Evolutionary conservation across 2,329 filamentous ascomycete species (phyloP), one percentile per base, ranked within the genome.

Genomic region (Rutstroemia sp.): DNA sequence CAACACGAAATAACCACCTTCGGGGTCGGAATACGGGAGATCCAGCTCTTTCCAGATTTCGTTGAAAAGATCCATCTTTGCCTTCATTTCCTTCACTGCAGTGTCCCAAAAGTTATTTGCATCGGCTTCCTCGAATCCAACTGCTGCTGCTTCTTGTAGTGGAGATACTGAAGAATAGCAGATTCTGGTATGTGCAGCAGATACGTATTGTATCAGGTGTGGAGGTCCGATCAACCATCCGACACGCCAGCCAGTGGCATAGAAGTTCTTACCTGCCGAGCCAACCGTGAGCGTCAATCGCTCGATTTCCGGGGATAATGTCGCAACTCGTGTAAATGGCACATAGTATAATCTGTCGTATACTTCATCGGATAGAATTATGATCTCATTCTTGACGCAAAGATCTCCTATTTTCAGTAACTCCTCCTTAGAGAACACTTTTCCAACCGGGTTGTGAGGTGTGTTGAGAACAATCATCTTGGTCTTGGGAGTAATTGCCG

Each of bases 261-360:
- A 97, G 73, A 99, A 99, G 77, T 94, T 95, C 80, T 99, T 99
- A 66, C 94, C 94, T 1, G 91, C 94, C 0, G 91, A 96, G 19
- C 94, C 94, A 30, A 99, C 94, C 0, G 94, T 97, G 49, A 99
- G 74, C 4, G 94, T 97, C 63, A 95, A 79, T 58, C 83, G 83
- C 65, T 91, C 91, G 52, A 97, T 84, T 71, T 96, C 91, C 0
- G 92, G 91, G 0, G 90, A 95, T 18, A 99, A 77, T 0, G 91
- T 96, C 23, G 90, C 90, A 55, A 97, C 87, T 65, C 94, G 83
- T 0, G 92, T 97, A 70, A 97, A 99, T 0, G 92, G 92, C 1
- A 91, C 89, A 70, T 97, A 99, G 79, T 87, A 96, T 0, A 99
- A 82, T 25, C 91, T 85, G 72, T 99, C 94, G 71, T 99, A 99